A percentile compares a stretch with the other conserved stretches of the same genome.
These are phyloP conservation scores for Polyporus tsugae DNA, from an alignment of 1,284 basidiomycete species.

Conservation along the genomic window DNA sequence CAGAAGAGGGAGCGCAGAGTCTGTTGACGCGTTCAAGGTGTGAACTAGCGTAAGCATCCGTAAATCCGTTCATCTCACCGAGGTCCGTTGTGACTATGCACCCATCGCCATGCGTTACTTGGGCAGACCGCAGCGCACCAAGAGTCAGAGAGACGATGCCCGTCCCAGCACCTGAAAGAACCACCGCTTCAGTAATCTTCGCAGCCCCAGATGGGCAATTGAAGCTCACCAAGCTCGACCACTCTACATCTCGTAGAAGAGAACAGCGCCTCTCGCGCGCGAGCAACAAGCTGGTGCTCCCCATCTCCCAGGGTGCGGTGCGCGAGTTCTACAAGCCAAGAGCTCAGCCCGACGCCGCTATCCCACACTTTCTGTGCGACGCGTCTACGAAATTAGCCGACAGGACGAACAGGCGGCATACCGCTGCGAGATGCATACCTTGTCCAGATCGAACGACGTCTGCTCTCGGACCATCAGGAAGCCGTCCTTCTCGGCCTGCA, in stretches of 20 bases:
- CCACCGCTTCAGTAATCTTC: neutral
- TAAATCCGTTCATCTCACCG: constrained; percentile 52
- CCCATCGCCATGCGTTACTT: constrained; percentile 40
- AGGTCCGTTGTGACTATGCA: constrained; percentile 77
- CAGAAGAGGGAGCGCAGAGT: constrained; percentile 82
- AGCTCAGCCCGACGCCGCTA: constrained; percentile 82
- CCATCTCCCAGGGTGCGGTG: constrained; percentile 6
- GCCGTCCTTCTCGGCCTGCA: constrained; percentile 31
- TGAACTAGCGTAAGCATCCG: neutral
- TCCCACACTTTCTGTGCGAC: constrained; percentile 88
- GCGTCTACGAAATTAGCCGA: constrained; percentile 27
- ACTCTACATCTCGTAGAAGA: constrained; percentile 49
- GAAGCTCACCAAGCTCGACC: constrained; percentile 74
- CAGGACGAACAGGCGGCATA: neutral
- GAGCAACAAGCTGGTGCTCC: constrained; percentile 30
- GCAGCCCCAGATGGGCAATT: neutral
- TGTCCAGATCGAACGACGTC: constrained; percentile 89
- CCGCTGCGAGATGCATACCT: constrained; percentile 55
- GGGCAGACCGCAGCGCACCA: constrained; percentile 55
- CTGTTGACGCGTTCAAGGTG: constrained; percentile 50
- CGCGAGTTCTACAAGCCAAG: constrained; percentile 66
- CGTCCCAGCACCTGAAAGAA: constrained; percentile 74
- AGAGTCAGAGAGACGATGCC: constrained; percentile 82
- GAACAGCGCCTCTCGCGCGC: constrained; percentile 49
- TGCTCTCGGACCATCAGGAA: constrained; percentile 73